A percentile compares a stretch with the other conserved stretches of the same genome.
Evolutionary conservation across 805 yeast species (phyloP).

Genomic region (Maudiozyma saulgeensis): DNA sequence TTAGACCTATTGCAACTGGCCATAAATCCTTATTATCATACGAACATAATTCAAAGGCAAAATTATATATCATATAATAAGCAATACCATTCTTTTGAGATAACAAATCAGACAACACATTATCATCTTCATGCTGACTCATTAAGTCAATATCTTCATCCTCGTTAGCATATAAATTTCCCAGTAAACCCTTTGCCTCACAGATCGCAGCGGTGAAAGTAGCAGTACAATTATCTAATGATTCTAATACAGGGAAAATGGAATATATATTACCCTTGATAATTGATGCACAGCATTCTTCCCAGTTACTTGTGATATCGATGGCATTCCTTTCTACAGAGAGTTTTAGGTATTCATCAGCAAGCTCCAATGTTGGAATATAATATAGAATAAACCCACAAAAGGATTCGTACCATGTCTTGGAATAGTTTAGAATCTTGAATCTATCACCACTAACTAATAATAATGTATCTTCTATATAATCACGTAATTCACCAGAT

Average conservation of each 20-base stretch:
- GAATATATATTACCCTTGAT: constrained; percentile 47
- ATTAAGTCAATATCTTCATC: constrained; percentile 4
- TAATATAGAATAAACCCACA: constrained; percentile 49
- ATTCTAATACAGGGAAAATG: constrained; percentile 49
- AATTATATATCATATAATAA: constrained; percentile 21
- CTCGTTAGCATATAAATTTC: constrained; percentile 26
- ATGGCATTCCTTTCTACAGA: constrained; percentile 30
- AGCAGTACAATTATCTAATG: constrained; percentile 52
- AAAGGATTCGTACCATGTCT: constrained; percentile 61
- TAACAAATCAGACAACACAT: constrained; percentile 20
- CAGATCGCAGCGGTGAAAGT: constrained; percentile 52
- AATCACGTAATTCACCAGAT: constrained; percentile 21
- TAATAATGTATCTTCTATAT: constrained; percentile 26
- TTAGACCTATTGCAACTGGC: constrained; percentile 61
- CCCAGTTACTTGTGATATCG: constrained; percentile 40
- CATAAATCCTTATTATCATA: constrained; percentile 38
- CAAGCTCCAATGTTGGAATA: constrained; percentile 41
- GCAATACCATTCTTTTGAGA: constrained; percentile 39
- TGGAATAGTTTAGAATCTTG: constrained; percentile 42
- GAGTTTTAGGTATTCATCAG: constrained; percentile 34
- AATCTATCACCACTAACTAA: constrained; percentile 32
- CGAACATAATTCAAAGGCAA: constrained; percentile 26
- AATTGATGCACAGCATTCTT: constrained; percentile 44
- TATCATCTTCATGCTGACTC: constrained; percentile 13
- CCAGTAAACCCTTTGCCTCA: constrained; percentile 54